Conservation (phyloP, 208 protist species). For the Strigomonas oncopelti region DNA sequence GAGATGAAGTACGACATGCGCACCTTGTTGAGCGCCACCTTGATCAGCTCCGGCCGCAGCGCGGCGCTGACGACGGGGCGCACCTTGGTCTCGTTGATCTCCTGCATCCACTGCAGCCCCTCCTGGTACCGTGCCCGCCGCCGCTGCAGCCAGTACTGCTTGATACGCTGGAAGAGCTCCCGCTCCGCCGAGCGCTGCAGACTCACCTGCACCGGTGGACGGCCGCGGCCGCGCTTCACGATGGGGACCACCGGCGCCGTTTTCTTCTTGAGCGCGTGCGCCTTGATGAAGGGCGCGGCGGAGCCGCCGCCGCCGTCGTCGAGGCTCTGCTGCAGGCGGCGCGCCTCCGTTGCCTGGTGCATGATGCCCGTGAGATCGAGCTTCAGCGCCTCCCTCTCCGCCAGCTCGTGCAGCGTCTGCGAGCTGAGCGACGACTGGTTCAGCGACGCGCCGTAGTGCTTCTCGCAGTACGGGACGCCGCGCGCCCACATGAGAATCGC, state of each 20-base stretch:
- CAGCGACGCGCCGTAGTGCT: conserved; percentile 34
- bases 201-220: conserved; percentile 33
- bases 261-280: conserved; percentile 14
- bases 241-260: neutral
- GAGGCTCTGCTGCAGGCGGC: neutral
- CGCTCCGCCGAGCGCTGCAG: conserved; percentile 33
- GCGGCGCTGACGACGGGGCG: conserved; percentile 43
- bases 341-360: neutral
- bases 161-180: conserved; percentile 29
- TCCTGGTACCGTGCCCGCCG: conserved; percentile 25
- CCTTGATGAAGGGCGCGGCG: conserved; percentile 17
- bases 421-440: conserved; percentile 27
- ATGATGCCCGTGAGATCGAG: conserved; percentile 45
- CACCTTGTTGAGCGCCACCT: conserved; percentile 53
- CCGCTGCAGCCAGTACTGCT: conserved; percentile 59
- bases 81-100: conserved; percentile 47
- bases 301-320: conserved; percentile 8
- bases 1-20: conserved; percentile 65
- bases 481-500: conserved; percentile 32
- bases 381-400: conserved; percentile 38
- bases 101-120: conserved; percentile 25
- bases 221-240: conserved; percentile 38
- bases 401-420: conserved; percentile 25
- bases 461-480: conserved; percentile 59
- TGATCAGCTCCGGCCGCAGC: conserved; percentile 67